Evolutionary conservation across 1,139 yeast species (phyloP).

Genomic region (Hansenula anomala): DNA sequence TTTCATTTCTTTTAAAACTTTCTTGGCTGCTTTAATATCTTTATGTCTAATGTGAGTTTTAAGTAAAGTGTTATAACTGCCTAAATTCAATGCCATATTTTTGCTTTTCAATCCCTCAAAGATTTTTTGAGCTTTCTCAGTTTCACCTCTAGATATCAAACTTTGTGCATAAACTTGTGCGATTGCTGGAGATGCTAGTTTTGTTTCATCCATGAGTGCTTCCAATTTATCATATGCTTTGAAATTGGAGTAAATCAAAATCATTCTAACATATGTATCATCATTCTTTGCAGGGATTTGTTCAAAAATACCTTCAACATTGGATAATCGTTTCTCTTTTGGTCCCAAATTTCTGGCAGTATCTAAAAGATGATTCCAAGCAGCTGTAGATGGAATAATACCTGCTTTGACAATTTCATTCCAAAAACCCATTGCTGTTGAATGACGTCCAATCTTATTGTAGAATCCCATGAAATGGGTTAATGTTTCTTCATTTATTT

Average conservation of each 20-base stretch:
- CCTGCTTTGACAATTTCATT: slow-evolving; percentile 29
- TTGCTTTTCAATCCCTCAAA: neutral
- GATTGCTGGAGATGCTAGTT: slow-evolving; percentile 18
- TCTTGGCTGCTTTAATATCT: slow-evolving; percentile 30
- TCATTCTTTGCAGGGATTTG: slow-evolving; percentile 36
- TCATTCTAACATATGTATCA: slow-evolving; percentile 30
- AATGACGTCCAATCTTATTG: slow-evolving; percentile 25
- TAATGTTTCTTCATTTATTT: slow-evolving; percentile 15
- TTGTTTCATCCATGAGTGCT: slow-evolving; percentile 15
- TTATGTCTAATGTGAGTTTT: slow-evolving; percentile 24
- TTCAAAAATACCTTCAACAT: slow-evolving; percentile 33
- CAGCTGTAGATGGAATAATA: slow-evolving; percentile 26
- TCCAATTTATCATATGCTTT: slow-evolving; percentile 22
- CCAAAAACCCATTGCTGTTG: slow-evolving; percentile 35
- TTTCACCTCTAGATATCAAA: slow-evolving; percentile 20
- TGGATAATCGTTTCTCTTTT: slow-evolving; percentile 24
- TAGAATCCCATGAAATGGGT: slow-evolving; percentile 29
- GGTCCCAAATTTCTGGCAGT: slow-evolving; percentile 32
- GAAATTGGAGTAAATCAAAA: slow-evolving; percentile 29
- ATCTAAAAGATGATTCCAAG: slow-evolving; percentile 43
- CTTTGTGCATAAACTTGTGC: slow-evolving; percentile 30
- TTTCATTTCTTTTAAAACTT: slow-evolving; percentile 30
- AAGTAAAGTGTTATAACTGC: slow-evolving; percentile 37
- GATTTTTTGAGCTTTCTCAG: slow-evolving; percentile 24
- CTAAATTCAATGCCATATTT: slow-evolving; percentile 18